Conservation (phyloP, 164 flowering plant genomes). For the Euptelea pleiosperma region DNA sequence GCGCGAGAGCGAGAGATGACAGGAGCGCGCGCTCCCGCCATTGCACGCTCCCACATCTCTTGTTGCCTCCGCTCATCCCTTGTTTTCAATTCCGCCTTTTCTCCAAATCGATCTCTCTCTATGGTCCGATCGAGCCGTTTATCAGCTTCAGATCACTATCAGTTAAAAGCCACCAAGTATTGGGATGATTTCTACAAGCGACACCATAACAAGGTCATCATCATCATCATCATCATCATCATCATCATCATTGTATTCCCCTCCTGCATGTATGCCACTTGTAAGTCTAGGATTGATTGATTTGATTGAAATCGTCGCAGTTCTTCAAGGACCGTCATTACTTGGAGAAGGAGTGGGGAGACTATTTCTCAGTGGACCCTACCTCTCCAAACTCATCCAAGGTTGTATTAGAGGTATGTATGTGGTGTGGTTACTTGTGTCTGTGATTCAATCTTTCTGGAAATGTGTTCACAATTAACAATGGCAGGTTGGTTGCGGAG, state of each 20-base stretch:
- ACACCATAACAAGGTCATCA: slow-evolving; percentile 36
- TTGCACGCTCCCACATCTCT: neutral
- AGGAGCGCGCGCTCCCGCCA: neutral
- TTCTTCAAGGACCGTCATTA: slow-evolving; percentile 54
- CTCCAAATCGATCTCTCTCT: slow-evolving; percentile 4
- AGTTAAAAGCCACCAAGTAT: slow-evolving; percentile 22
- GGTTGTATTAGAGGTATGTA: slow-evolving; percentile 42
- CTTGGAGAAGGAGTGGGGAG: slow-evolving; percentile 49
- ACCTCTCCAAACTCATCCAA: slow-evolving; percentile 15
- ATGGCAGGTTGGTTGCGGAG: slow-evolving; percentile 58
- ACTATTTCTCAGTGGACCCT: slow-evolving; percentile 25
- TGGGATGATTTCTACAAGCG: slow-evolving; percentile 43
- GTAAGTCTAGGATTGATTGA: neutral
- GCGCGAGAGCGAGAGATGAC: neutral
- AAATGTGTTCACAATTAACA: neutral
- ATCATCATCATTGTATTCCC: neutral
- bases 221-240: neutral
- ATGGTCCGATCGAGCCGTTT: slow-evolving; percentile 1
- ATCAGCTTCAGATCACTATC: slow-evolving; percentile 5
- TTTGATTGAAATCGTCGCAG: slow-evolving; percentile 20
- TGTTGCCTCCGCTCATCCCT: neutral
- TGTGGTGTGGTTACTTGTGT: neutral
- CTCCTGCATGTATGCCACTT: neutral
- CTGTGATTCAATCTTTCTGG: neutral
- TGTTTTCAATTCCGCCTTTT: slow-evolving; percentile 2